Base-by-base conservation (phyloP, 2,329 filamentous ascomycete genomes). In the Ophiostoma triangulosporum region DNA sequence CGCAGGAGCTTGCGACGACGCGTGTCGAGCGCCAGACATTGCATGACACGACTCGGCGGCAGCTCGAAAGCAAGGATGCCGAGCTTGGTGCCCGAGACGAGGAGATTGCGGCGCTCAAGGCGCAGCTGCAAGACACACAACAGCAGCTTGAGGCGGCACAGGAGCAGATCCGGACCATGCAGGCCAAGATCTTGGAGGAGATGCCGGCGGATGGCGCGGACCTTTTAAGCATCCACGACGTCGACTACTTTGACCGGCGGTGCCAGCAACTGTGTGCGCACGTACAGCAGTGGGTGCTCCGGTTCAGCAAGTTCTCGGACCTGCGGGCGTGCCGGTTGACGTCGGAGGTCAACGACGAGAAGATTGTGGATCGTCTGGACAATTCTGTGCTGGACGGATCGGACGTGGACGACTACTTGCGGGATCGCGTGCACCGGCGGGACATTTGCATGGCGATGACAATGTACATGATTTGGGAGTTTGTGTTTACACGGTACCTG, bases 381-480 rank as follows among this genome's bases (percentile, higher is more conserved):
- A 96, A 96, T 67, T 82, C 88, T 57, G 83, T 98, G 52, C 77
- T 98, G 26, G 94, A 98, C 69, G 93, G 91, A 57, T 88, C 88
- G 46, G 90, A 97, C 64, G 89, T 95, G 58, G 89, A 97, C 68
- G 73, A 75, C 55, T 93, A 95, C 64, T 82, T 98, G 49, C 78
- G 79, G 60, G 91, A 98, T 66, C 86, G 94, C 36, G 85, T 96
- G 53, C 83, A 80, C 63, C 84, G 93, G 57, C 83, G 91, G 56
- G 91, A 97, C 66, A 83, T 97, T 55, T 96, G 98, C 75, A 96
- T 97, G 88, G 93, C 89, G 35, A 89, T 98, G 68, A 88, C 91
- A 54, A 97, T 97, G 90, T 93, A 86, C 57, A 96, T 98, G 89
- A 83, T 98, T 51, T 98, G 90, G 90, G 93, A 98, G 68, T 96